Evolutionary conservation across 306 rosid genomes (phyloP).

Genomic region (Cicer bijugum): DNA sequence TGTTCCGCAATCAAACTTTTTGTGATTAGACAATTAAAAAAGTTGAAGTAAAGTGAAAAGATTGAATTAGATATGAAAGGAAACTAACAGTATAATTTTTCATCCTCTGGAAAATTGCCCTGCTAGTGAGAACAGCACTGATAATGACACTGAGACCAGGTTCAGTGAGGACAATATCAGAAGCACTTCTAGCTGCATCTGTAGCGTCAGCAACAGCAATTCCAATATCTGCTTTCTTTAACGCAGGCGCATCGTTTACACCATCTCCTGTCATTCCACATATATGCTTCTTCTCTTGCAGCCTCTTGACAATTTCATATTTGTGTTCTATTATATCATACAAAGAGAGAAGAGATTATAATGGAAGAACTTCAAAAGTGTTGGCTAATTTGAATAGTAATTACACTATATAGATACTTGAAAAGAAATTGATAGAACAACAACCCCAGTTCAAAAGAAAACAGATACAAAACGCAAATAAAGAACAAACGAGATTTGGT

Average conservation of each 20-base stretch:
- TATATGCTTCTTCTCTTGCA: conserved; percentile 91
- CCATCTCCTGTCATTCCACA: conserved; percentile 99
- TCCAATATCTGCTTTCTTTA: conserved; percentile 93
- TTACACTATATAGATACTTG: not conserved
- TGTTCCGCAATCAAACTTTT: conserved; percentile 37
- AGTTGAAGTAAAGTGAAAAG: not conserved
- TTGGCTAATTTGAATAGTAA: conserved; percentile 9
- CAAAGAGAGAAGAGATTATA: conserved; percentile 37
- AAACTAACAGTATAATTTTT: conserved; percentile 88
- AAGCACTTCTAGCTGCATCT: conserved; percentile 95
- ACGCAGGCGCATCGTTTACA: conserved; percentile 95
- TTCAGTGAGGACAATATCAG: conserved; percentile 96
- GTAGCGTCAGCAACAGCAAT: conserved; percentile 98
- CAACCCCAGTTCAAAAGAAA: too few species aligned
- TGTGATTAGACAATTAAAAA: conserved; percentile 29
- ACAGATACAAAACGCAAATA: too few species aligned
- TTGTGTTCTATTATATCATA: conserved; percentile 71
- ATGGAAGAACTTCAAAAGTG: not conserved
- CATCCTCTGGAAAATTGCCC: conserved; percentile 96
- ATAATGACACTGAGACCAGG: conserved; percentile 94
- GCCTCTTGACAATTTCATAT: conserved; percentile 85
- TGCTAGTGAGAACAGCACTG: conserved; percentile 90
- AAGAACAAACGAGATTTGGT: too few species aligned
- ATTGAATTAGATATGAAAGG: conserved; percentile 23
- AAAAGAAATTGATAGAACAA: not conserved